phyloP scores from a whole-genome alignment of 2,329 filamentous ascomycete genomes.

The Diaporthe amygdali region DNA sequence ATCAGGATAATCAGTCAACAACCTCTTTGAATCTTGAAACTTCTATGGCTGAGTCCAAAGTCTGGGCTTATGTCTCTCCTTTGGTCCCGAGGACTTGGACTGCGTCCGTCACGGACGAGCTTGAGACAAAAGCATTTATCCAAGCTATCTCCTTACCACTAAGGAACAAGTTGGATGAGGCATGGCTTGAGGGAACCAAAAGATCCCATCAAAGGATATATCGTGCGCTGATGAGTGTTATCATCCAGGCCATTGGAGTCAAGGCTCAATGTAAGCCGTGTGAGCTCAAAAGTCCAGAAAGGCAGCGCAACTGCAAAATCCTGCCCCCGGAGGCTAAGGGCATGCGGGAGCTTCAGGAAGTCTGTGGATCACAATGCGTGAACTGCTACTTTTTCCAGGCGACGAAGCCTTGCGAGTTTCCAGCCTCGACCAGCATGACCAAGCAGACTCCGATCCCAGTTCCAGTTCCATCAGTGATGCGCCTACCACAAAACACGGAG shows the following conservation, averaged over 20 bases:
- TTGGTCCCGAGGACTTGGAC: background rate
- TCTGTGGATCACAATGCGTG: background rate
- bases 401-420: background rate
- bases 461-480: background rate
- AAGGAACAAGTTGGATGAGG: background rate
- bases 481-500: background rate
- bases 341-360: slow-evolving; percentile 13
- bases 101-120: background rate
- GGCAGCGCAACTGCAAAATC: slow-evolving; percentile 1
- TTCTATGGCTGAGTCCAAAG: background rate
- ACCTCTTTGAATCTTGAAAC: background rate
- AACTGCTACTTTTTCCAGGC: slow-evolving; percentile 7
- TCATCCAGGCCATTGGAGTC: background rate
- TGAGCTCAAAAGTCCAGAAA: background rate
- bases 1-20: background rate
- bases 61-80: background rate
- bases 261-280: background rate
- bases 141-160: slow-evolving; percentile 4
- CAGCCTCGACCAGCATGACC: background rate
- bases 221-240: background rate
- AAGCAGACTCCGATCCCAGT: slow-evolving; percentile 1
- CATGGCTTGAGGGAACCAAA: background rate
- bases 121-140: slow-evolving; percentile 1
- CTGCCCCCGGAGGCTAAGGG: slow-evolving; percentile 6
- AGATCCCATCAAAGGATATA: background rate